These are phyloP conservation scores for Aspergillus hancockii DNA, from an alignment of 495 filamentous ascomycete genomes.

Conservation along the genomic window DNA sequence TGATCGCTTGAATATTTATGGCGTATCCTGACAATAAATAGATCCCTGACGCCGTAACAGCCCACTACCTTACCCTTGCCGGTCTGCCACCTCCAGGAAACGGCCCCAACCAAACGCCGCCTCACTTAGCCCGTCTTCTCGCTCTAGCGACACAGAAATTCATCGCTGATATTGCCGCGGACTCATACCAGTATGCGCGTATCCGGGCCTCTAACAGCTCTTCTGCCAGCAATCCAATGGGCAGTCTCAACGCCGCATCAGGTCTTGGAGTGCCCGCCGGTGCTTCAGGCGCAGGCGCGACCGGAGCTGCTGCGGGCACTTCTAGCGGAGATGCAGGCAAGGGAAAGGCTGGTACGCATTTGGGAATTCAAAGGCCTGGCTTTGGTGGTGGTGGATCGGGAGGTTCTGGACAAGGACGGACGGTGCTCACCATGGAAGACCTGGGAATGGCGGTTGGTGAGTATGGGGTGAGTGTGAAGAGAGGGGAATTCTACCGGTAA, in stretches of 20 bases:
- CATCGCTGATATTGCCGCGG: conserved; percentile 93
- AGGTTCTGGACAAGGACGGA: conserved; percentile 80
- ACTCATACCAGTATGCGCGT: conserved; percentile 95
- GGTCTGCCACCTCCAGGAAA: conserved; percentile 88
- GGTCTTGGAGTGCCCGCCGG: conserved; percentile 64
- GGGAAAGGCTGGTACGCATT: conserved; percentile 66
- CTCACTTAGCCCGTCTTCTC: conserved; percentile 85
- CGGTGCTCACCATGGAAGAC: conserved; percentile 98
- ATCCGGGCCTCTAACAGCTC: conserved; percentile 88
- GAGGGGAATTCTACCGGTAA: conserved; percentile 96
- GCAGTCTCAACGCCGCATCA: conserved; percentile 76
- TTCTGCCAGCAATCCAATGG: conserved; percentile 83
- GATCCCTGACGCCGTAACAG: conserved; percentile 97
- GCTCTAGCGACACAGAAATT: conserved; percentile 97
- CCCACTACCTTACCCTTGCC: conserved; percentile 95
- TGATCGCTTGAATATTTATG: background rate
- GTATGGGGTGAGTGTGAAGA: conserved; percentile 95
- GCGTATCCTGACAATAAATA: conserved; percentile 38
- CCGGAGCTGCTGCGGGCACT: conserved; percentile 55
- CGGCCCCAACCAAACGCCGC: conserved; percentile 75
- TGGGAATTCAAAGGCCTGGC: conserved; percentile 87
- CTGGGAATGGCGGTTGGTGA: conserved; percentile 95
- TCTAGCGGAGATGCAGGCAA: conserved; percentile 52
- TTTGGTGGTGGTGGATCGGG: conserved; percentile 92
- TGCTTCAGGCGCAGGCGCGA: conserved; percentile 52